Conservation (phyloP, 352 stramenopile genomes). For the Globisporangium okanoganense region DNA sequence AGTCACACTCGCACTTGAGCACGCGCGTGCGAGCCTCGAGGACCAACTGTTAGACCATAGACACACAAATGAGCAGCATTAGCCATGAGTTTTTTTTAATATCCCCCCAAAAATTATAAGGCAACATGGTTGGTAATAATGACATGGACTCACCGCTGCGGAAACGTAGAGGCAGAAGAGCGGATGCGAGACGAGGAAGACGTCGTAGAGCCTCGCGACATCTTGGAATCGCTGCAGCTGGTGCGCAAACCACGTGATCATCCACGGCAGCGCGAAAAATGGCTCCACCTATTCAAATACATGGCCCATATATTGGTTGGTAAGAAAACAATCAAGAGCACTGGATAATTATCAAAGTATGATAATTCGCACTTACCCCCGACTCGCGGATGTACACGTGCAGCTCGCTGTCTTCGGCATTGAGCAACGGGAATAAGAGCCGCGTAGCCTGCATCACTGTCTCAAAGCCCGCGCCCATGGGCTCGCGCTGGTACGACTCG, state of each 20-base stretch:
- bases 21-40: conserved; percentile 50
- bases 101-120: too few relatives aligned
- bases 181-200: conserved; percentile 91
- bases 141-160: conserved; percentile 43
- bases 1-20: conserved; percentile 70
- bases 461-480: conserved; percentile 84
- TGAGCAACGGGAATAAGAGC: conserved; percentile 67
- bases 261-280: conserved; percentile 92
- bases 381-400: conserved; percentile 61
- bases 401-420: conserved; percentile 56
- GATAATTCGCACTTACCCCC: conserved; percentile 46
- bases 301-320: too few relatives aligned
- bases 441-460: conserved; percentile 60
- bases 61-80: not conserved
- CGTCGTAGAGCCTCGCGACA: conserved; percentile 91
- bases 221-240: conserved; percentile 85
- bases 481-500: conserved; percentile 86
- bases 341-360: not conserved
- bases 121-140: not conserved
- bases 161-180: conserved; percentile 91
- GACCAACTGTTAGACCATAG: conserved; percentile 29
- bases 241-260: conserved; percentile 95
- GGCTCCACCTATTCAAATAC: conserved; percentile 82
- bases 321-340: too few relatives aligned
- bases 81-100: not conserved